Evolutionary conservation across 2,329 filamentous ascomycete genomes (phyloP), one percentile per base, ranked within the genome.

Genomic region (Neospermospora avenae): DNA sequence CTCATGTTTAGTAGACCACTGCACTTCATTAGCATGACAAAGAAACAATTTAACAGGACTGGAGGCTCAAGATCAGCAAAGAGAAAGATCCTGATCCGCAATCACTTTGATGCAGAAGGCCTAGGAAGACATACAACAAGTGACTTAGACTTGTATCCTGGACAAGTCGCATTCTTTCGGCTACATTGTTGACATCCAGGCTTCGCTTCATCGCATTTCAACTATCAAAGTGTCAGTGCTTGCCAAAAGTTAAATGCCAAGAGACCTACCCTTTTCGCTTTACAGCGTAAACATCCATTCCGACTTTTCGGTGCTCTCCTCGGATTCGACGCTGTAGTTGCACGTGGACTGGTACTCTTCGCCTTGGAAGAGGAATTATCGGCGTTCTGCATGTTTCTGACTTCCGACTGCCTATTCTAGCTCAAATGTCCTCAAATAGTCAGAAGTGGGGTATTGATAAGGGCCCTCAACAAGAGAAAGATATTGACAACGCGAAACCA

Each of bases 1-100:
- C 49, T 71, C 68, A 64, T 71, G 68, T 55, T 71, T 71, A 2
- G 69, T 71, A 28, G 68, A 69, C 69, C 69, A 71, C 4, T n/a
- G n/a, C n/a, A n/a, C n/a, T n/a, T n/a, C n/a, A n/a, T n/a, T n/a
- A n/a, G n/a, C n/a, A n/a, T n/a, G n/a, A n/a, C n/a, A n/a, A n/a
- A n/a, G n/a, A n/a, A n/a, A n/a, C n/a, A n/a, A n/a, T n/a, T n/a
- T n/a, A n/a, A n/a, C n/a, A n/a, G n/a, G n/a, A n/a, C n/a, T n/a
- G n/a, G n/a, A n/a, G n/a, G n/a, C n/a, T n/a, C n/a, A n/a, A n/a
- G n/a, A n/a, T n/a, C n/a, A n/a, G n/a, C n/a, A n/a, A n/a, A n/a
- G n/a, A n/a, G n/a, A n/a, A n/a, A n/a, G n/a, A n/a, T n/a, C n/a
- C n/a, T n/a, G n/a, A n/a, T n/a, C n/a, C n/a, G n/a, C n/a, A n/a